Evolutionary conservation across 2,329 filamentous ascomycete species (phyloP).

Genomic region (Domatiomyces globalis): DNA sequence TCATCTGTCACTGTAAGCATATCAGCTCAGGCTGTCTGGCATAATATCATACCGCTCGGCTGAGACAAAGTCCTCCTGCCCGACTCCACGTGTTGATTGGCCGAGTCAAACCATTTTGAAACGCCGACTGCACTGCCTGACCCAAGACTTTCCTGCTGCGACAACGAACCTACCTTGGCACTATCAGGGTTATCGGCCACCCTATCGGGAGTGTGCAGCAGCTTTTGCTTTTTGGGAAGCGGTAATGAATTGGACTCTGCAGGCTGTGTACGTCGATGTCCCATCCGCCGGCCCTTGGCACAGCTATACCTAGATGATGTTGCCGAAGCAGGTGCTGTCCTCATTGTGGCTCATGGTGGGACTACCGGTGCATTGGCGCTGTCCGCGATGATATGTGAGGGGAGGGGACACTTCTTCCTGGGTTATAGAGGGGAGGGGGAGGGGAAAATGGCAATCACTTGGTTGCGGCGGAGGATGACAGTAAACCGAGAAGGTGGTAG

Average conservation of each 20-base stretch:
- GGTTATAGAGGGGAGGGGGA: background rate
- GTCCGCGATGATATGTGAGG: background rate
- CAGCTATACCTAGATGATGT: constrained; percentile 8
- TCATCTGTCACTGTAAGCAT: constrained; percentile 11
- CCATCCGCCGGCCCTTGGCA: constrained; percentile 4
- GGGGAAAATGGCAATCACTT: background rate
- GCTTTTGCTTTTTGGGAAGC: constrained; percentile 9
- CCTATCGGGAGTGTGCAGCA: constrained; percentile 2
- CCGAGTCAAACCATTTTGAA: constrained; percentile 15
- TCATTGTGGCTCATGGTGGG: constrained; percentile 11
- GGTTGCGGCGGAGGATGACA: background rate
- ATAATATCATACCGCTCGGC: background rate
- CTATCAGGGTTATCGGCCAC: background rate
- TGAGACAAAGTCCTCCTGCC: background rate
- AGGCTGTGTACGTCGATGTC: constrained; percentile 7
- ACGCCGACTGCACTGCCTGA: constrained; percentile 15
- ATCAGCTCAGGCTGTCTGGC: background rate
- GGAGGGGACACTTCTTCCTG: background rate
- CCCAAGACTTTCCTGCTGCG: background rate
- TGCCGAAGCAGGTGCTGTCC: constrained; percentile 1
- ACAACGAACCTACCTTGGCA: background rate
- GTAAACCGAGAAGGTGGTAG: background rate
- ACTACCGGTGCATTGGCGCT: background rate
- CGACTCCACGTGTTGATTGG: constrained; percentile 11
- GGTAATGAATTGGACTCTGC: constrained; percentile 10